Evolutionary conservation across 192 early-diverging fungal species (phyloP).

Genomic region (Mortierella claussenii): DNA sequence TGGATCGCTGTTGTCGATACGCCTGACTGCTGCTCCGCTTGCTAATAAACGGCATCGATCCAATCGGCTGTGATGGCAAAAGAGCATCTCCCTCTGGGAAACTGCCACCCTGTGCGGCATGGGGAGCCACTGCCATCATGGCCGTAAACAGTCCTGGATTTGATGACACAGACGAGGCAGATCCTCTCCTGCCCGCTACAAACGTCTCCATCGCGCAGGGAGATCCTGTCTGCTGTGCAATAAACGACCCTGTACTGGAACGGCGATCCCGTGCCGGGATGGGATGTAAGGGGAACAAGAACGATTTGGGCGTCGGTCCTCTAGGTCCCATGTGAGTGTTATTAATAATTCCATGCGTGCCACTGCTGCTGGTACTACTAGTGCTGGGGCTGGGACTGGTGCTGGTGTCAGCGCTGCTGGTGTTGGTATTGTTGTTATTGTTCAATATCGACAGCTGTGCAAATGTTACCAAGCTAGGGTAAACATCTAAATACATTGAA

Average conservation of each 20-base stretch:
- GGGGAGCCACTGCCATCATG: too few relatives aligned
- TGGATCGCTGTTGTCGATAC: conserved; percentile 22
- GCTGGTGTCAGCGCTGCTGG: not conserved
- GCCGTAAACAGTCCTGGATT: conserved; percentile 20
- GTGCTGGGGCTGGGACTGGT: not conserved
- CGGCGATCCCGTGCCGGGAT: conserved; percentile 22
- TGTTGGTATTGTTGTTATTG: not conserved
- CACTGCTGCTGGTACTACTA: not conserved
- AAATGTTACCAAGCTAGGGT: conserved; percentile 2
- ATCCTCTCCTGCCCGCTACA: conserved; percentile 46
- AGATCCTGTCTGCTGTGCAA: not conserved
- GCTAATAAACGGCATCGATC: conserved; percentile 21
- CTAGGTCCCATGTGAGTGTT: too few relatives aligned
- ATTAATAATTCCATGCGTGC: too few relatives aligned
- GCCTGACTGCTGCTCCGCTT: conserved; percentile 46
- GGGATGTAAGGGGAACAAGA: too few relatives aligned
- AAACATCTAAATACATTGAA: conserved; percentile 5
- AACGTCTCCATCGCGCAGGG: conserved; percentile 46
- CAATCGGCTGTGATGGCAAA: conserved; percentile 12
- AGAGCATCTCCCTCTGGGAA: not conserved
- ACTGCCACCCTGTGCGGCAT: not conserved
- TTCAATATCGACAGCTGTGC: not conserved
- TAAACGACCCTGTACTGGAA: conserved; percentile 50
- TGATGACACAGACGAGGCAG: conserved; percentile 37
- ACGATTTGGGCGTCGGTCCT: too few relatives aligned